These are phyloP conservation scores for Curvularia eragrostidis DNA, from an alignment of 2,329 filamentous ascomycete genomes.

Conservation along the genomic window DNA sequence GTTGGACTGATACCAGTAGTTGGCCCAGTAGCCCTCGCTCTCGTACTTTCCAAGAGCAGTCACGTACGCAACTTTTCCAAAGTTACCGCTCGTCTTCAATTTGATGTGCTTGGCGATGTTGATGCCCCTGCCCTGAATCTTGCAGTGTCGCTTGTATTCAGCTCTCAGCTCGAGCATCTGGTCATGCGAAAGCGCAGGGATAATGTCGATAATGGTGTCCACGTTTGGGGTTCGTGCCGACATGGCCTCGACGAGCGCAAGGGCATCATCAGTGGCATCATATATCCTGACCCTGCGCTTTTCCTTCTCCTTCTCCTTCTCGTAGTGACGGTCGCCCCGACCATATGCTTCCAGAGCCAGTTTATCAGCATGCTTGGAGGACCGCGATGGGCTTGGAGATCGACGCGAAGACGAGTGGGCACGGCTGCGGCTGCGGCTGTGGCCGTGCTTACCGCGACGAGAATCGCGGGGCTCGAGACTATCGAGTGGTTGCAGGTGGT, in stretches of 20 bases:
- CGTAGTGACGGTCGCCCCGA: slow-evolving; percentile 9
- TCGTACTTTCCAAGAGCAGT: slow-evolving; percentile 91
- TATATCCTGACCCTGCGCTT: slow-evolving; percentile 76
- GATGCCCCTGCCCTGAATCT: slow-evolving; percentile 79
- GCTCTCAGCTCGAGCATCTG: slow-evolving; percentile 84
- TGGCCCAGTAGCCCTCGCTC: slow-evolving; percentile 95
- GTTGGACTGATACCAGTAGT: slow-evolving; percentile 94
- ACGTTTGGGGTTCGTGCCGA: slow-evolving; percentile 66
- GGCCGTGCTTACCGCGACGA: slow-evolving; percentile 32
- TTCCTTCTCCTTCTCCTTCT: slow-evolving; percentile 32
- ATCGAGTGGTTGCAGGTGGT: slow-evolving; percentile 50
- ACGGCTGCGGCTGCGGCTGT: slow-evolving; percentile 30
- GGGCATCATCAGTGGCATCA: slow-evolving; percentile 80
- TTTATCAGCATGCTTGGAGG: slow-evolving; percentile 40
- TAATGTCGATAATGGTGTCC: slow-evolving; percentile 79
- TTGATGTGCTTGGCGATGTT: slow-evolving; percentile 89
- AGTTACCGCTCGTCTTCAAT: slow-evolving; percentile 74
- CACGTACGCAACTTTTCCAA: slow-evolving; percentile 91
- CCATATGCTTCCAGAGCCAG: slow-evolving; percentile 41
- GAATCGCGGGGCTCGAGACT: slow-evolving; percentile 42
- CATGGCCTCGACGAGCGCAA: slow-evolving; percentile 76
- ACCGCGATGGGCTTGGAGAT: slow-evolving; percentile 38
- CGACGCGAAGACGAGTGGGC: slow-evolving; percentile 43
- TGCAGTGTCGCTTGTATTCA: slow-evolving; percentile 91
- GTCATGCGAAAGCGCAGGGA: slow-evolving; percentile 83